Percentiles rank a stretch among this genome's conserved stretches.
phyloP scores from a whole-genome alignment of 371 early-diverging fungal genomes.

The Mucor circinelloides region DNA sequence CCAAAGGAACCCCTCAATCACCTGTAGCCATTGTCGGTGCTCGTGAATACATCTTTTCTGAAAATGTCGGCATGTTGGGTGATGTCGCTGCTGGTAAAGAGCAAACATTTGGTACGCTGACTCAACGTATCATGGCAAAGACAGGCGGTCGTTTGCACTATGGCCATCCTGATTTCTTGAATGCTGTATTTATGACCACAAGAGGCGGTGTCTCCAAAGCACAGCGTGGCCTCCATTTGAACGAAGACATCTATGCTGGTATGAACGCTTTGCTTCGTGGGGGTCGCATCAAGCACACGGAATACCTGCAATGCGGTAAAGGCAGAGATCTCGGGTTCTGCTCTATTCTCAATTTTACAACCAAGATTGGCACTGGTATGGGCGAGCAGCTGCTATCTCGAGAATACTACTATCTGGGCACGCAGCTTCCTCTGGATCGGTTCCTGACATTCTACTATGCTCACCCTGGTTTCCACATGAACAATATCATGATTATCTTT shows the following conservation, averaged over 20 bases:
- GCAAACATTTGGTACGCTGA: constrained; percentile 87
- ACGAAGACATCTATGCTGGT: constrained; percentile 94
- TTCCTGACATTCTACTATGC: constrained; percentile 90
- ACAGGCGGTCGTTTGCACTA: constrained; percentile 88
- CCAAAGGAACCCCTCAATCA: constrained; percentile 14
- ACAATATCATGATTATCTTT: constrained; percentile 89
- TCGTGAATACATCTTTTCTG: constrained; percentile 90
- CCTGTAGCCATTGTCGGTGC: constrained; percentile 93
- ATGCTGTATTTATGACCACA: constrained; percentile 87
- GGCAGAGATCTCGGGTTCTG: constrained; percentile 92
- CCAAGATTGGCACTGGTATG: constrained; percentile 93
- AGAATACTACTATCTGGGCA: constrained; percentile 89
- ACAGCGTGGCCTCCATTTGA: constrained; percentile 88
- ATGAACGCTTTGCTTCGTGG: constrained; percentile 88
- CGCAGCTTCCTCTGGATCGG: constrained; percentile 82
- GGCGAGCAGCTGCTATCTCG: constrained; percentile 91
- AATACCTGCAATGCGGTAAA: constrained; percentile 93
- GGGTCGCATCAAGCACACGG: constrained; percentile 88
- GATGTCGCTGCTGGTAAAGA: constrained; percentile 94
- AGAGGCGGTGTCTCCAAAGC: constrained; percentile 90
- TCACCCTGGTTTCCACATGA: constrained; percentile 91
- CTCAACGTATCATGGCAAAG: constrained; percentile 87
- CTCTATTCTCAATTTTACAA: constrained; percentile 86
- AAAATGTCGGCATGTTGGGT: constrained; percentile 85
- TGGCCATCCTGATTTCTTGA: constrained; percentile 93